Percentiles rank a stretch among this genome's conserved stretches.
Conservation (phyloP, 2,329 filamentous ascomycete species). For the Fusarium nematophilum region DNA sequence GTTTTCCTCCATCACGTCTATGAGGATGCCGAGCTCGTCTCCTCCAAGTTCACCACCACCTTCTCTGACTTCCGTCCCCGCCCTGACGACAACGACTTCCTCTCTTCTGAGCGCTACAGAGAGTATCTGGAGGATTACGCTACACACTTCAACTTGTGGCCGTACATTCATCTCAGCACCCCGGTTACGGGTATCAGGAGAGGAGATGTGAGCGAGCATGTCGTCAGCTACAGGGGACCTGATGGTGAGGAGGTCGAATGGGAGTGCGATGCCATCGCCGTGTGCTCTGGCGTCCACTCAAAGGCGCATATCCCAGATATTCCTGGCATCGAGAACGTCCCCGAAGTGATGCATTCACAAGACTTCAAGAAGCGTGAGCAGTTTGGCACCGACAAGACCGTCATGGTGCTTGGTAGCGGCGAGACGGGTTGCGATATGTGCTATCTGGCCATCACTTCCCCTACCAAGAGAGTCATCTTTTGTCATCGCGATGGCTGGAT, state of each 20-base stretch:
- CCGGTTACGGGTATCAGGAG: constrained; percentile 38
- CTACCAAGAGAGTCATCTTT: constrained; percentile 51
- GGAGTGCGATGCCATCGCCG: constrained; percentile 56
- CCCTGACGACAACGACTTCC: constrained; percentile 53
- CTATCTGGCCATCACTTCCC: constrained; percentile 54
- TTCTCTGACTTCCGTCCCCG: constrained; percentile 57
- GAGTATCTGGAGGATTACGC: too few relatives aligned
- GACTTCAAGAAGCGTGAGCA: constrained; percentile 53
- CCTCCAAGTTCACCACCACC: constrained; percentile 59
- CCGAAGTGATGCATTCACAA: constrained; percentile 53
- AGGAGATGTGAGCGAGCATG: too few relatives aligned
- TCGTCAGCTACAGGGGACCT: too few relatives aligned
- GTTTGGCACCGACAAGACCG: constrained; percentile 51
- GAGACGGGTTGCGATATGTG: constrained; percentile 57
- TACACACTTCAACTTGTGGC: too few relatives aligned
- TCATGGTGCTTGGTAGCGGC: constrained; percentile 55
- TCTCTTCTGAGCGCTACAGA: constrained; percentile 49
- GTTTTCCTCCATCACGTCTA: constrained; percentile 53
- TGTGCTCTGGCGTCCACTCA: constrained; percentile 57
- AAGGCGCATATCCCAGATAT: constrained; percentile 51
- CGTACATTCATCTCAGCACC: too few relatives aligned
- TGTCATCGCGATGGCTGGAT: too few relatives aligned
- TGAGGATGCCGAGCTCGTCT: constrained; percentile 50
- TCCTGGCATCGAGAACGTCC: constrained; percentile 50
- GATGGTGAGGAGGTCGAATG: constrained; percentile 32